Percentiles rank a stretch among this genome's conserved stretches.
Evolutionary conservation across 2,329 filamentous ascomycete species (phyloP).

Genomic region (Emmonsiellopsis sp.): DNA sequence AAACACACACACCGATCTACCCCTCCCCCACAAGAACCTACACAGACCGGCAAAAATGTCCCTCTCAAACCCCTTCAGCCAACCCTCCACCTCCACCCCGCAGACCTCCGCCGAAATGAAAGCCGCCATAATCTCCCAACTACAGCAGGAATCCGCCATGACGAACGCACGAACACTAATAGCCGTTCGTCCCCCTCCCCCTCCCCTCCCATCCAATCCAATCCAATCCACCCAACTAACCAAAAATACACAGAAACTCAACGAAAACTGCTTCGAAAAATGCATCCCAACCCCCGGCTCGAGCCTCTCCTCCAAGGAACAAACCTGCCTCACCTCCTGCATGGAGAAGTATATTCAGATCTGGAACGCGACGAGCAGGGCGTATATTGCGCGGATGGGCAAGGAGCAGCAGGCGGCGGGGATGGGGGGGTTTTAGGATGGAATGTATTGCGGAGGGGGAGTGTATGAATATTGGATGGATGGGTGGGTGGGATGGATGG

Average conservation of each 20-base stretch:
- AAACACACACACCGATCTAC: background rate
- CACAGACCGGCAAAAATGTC: slow-evolving; percentile 21
- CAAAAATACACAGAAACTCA: slow-evolving; percentile 55
- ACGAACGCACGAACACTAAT: slow-evolving; percentile 62
- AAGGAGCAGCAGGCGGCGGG: slow-evolving; percentile 47
- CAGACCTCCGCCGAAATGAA: slow-evolving; percentile 27
- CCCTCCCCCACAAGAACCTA: background rate
- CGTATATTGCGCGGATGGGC: slow-evolving; percentile 51
- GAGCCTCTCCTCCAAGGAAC: slow-evolving; percentile 57
- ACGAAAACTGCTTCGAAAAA: slow-evolving; percentile 70
- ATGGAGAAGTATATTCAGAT: slow-evolving; percentile 78
- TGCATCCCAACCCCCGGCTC: slow-evolving; percentile 58
- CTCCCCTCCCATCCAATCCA: background rate
- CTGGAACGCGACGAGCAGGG: slow-evolving; percentile 64
- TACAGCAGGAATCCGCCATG: slow-evolving; percentile 55
- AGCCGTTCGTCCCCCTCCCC: slow-evolving; percentile 42
- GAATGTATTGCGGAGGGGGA: background rate
- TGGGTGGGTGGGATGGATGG: background rate
- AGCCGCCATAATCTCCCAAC: slow-evolving; percentile 53
- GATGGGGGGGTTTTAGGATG: background rate
- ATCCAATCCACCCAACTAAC: background rate
- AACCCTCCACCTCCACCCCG: slow-evolving; percentile 19
- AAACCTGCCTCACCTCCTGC: slow-evolving; percentile 62
- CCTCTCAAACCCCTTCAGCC: slow-evolving; percentile 29
- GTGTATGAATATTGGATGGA: background rate